Evolutionary conservation across 2,329 filamentous ascomycete species (phyloP).

Genomic region (Aspergillus sp.): DNA sequence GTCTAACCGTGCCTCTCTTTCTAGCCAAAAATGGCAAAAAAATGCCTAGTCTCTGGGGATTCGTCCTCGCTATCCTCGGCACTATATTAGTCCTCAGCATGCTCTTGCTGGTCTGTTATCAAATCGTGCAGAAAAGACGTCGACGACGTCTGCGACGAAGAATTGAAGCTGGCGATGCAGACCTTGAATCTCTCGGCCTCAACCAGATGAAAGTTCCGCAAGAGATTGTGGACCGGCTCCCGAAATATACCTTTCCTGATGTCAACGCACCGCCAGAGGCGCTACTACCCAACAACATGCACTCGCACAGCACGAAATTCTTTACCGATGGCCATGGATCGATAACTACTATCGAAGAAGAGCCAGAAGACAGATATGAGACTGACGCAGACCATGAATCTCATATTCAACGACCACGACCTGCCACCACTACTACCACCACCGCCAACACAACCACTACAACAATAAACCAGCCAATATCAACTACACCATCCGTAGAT

Average conservation of each 20-base stretch:
- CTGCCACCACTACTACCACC: neutral
- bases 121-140: conserved; percentile 65
- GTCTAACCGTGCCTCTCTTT: neutral
- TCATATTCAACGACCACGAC: neutral
- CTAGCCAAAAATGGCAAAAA: conserved; percentile 28
- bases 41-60: conserved; percentile 74
- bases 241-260: conserved; percentile 65
- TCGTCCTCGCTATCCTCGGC: conserved; percentile 70
- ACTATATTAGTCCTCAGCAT: conserved; percentile 65
- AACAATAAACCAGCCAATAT: neutral
- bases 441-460: neutral
- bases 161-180: conserved; percentile 70
- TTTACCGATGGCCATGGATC: conserved; percentile 1
- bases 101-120: conserved; percentile 62
- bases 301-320: neutral
- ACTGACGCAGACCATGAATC: neutral
- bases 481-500: conserved; percentile 1
- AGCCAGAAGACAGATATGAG: conserved; percentile 1
- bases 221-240: conserved; percentile 64
- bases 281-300: conserved; percentile 1
- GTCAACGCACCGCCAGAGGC: conserved; percentile 12
- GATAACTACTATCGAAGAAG: neutral
- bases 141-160: conserved; percentile 62
- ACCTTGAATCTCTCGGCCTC: conserved; percentile 79
- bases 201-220: conserved; percentile 72